Evolutionary conservation across 768 basidiomycete genomes (phyloP).

Genomic region (Chalciporus chontae): DNA sequence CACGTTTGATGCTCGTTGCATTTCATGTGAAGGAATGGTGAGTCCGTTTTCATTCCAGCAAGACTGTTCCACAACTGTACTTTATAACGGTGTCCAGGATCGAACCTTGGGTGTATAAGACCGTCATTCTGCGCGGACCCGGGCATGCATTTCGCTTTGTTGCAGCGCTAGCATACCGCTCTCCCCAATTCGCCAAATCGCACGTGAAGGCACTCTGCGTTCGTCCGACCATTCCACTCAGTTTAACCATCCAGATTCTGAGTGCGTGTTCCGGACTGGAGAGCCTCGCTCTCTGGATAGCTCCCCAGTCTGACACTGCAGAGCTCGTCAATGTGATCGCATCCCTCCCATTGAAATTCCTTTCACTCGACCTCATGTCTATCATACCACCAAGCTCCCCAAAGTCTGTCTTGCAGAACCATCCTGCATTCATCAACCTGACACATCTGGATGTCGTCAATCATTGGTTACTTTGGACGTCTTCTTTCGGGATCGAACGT

Average conservation of each 20-base stretch:
- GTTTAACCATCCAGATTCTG: constrained; percentile 4
- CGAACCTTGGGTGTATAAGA: constrained; percentile 20
- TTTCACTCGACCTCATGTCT: constrained; percentile 14
- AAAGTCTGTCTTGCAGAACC: neutral
- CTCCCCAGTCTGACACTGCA: neutral
- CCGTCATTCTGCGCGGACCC: constrained; percentile 8
- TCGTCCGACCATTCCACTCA: constrained; percentile 9
- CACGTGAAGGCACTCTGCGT: constrained; percentile 18
- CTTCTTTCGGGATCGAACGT: constrained; percentile 14
- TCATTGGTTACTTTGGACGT: constrained; percentile 18
- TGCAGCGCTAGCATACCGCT: constrained; percentile 1
- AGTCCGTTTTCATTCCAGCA: neutral
- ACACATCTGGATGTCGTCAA: constrained; percentile 22
- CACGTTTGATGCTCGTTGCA: constrained; percentile 17
- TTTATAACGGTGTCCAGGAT: constrained; percentile 12
- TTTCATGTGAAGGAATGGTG: constrained; percentile 16
- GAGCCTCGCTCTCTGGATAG: constrained; percentile 17
- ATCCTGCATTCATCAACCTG: constrained; percentile 12
- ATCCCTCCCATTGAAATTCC: constrained; percentile 12
- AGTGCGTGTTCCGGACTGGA: constrained; percentile 9
- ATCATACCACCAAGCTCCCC: neutral
- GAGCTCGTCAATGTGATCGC: constrained; percentile 2
- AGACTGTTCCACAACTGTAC: neutral
- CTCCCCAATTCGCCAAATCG: constrained; percentile 6
- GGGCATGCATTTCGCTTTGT: constrained; percentile 12